Evolutionary conservation across 768 basidiomycete genomes (phyloP).

Genomic region (Kwoniella bestiolae): DNA sequence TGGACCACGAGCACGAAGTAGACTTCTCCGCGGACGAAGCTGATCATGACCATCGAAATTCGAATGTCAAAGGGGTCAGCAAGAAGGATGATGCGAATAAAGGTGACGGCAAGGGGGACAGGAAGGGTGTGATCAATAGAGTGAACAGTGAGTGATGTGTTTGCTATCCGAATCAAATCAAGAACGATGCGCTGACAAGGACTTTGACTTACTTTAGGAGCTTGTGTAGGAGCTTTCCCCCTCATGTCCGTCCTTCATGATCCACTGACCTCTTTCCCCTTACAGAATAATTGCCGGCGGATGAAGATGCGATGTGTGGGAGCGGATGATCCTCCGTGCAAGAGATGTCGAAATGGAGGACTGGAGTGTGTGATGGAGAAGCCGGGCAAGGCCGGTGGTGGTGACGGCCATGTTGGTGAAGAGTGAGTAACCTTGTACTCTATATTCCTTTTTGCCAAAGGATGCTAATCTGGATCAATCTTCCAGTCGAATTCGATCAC

Average conservation of each 20-base stretch:
- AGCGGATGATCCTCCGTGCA: slow-evolving; percentile 95
- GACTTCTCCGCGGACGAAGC: slow-evolving; percentile 14
- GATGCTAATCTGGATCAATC: too few species aligned
- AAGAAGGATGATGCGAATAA: slow-evolving; percentile 29
- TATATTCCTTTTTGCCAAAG: too few species aligned
- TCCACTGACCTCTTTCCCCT: background rate
- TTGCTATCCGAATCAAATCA: background rate
- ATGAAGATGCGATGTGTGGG: slow-evolving; percentile 98
- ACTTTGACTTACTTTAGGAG: slow-evolving; percentile 30
- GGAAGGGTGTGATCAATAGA: slow-evolving; percentile 55
- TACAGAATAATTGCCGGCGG: slow-evolving; percentile 88
- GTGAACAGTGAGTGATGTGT: slow-evolving; percentile 53
- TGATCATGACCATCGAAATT: slow-evolving; percentile 9
- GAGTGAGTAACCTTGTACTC: too few species aligned
- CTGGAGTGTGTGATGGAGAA: slow-evolving; percentile 95
- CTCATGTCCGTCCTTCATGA: too few species aligned
- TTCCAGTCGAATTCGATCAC: slow-evolving; percentile 80
- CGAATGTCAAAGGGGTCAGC: slow-evolving; percentile 3
- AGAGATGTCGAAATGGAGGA: slow-evolving; percentile 84
- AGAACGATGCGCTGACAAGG: slow-evolving; percentile 18
- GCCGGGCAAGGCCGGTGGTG: slow-evolving; percentile 63
- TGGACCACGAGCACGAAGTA: slow-evolving; percentile 22
- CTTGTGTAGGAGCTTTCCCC: slow-evolving; percentile 45
- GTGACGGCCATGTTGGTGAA: slow-evolving; percentile 37
- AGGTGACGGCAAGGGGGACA: slow-evolving; percentile 30